Evolutionary conservation across 306 rosid genomes (phyloP).

Genomic region (Quercus engelmannii): DNA sequence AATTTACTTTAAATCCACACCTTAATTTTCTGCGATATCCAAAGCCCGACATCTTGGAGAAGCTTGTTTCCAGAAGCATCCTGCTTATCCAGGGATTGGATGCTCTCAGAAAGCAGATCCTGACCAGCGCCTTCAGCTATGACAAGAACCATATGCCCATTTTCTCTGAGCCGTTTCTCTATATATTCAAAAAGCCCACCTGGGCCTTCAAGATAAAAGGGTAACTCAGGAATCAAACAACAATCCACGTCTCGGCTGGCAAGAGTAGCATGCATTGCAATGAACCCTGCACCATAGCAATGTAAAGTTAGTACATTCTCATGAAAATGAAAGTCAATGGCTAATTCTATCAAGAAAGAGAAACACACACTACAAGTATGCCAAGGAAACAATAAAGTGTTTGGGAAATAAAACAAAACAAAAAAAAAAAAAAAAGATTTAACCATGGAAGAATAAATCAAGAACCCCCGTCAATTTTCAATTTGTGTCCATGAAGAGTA

Average conservation of each 20-base stretch:
- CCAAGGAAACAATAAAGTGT: background rate
- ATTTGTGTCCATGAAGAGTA: background rate
- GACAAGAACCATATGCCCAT: constrained; percentile 93
- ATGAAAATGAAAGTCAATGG: background rate
- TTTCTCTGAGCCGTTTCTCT: constrained; percentile 69
- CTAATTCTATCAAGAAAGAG: background rate
- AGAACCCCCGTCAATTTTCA: background rate
- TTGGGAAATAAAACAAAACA: background rate
- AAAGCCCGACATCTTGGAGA: constrained; percentile 87
- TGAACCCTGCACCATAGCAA: constrained; percentile 58
- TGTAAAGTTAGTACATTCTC: constrained; percentile 7
- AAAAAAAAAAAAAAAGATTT: background rate
- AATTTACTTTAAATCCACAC: constrained; percentile 29
- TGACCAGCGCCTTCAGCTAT: constrained; percentile 99
- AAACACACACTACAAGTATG: background rate
- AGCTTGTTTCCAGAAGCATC: constrained; percentile 97
- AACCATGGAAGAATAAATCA: background rate
- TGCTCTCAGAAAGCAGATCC: constrained; percentile 67
- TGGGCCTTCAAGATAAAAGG: constrained; percentile 85
- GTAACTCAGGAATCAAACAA: constrained; percentile 96
- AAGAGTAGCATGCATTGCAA: constrained; percentile 94
- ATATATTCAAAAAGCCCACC: constrained; percentile 87
- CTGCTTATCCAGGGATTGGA: constrained; percentile 29
- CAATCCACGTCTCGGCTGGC: constrained; percentile 97
- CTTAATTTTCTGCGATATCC: constrained; percentile 82